Evolutionary conservation across 2,329 filamentous ascomycete genomes (phyloP), one percentile per base, ranked within the genome.

Genomic region (Fusarium equiseti): DNA sequence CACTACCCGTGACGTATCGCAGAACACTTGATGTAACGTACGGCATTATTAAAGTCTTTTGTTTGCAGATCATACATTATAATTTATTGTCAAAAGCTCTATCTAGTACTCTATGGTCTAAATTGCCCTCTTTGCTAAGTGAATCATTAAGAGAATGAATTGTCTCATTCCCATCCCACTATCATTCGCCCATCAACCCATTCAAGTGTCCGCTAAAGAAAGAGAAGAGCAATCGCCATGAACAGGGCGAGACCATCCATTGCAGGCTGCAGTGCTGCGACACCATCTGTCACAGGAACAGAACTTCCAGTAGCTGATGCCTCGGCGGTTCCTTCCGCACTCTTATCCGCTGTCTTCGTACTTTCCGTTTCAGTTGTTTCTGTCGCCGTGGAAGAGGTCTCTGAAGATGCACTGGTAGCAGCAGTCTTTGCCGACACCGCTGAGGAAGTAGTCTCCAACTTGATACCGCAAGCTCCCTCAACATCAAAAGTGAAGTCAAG

Each of bases 401-500:
- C 2, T 15, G 22, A 42, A 42, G 1, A 2, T 3, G 11, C 6
- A 2, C 20, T 55, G 6, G 15, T 32, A 24, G 11, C 5, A 13
- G 11, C 2, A 10, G 6, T 1, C 9, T n/a, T 8, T 1, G 32
- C 12, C 13, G 27, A 16, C 2, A 16, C 16, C 1, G 13, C 6
- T 0, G n/a, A 29, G 7, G 27, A 26, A 16, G 32, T 48, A 7
- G 10, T 42, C 2, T 29, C 11, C 1, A 10, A 18, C 16, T 38
- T 48, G 13, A 63, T 48, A 12, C 43, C 27, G 5, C 61, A 64
- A 10, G n/a, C 32, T 0, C 58, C 63, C 20, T 50, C 24, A 1
- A 24, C 29, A 22, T 64, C 50, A 18, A 64, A 64, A 3, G 20
- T 50, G 4, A 64, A 64, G 27, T 63, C 60, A 7, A 56, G 48